phyloP scores from a whole-genome alignment of 169 alveolate genomes.

The Plasmodium vinckei region DNA sequence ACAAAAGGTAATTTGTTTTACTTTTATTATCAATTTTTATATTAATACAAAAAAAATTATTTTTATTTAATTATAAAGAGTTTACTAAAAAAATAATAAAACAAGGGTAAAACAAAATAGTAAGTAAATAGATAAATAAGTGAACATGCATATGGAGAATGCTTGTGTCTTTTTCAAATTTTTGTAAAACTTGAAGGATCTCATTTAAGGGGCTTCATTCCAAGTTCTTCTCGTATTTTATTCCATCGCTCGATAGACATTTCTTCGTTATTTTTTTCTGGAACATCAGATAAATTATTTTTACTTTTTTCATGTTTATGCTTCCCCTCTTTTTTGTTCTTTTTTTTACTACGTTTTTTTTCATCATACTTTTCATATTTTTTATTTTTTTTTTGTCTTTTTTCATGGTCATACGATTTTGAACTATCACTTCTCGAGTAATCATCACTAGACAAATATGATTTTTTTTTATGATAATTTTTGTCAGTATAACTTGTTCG shows the following conservation, averaged over 20 bases:
- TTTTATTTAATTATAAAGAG: too few species aligned
- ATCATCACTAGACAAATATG: neutral
- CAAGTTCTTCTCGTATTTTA: constrained; percentile 81
- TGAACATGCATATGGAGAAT: too few species aligned
- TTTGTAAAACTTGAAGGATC: too few species aligned
- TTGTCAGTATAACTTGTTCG: neutral
- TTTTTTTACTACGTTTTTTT: neutral
- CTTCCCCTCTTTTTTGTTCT: neutral
- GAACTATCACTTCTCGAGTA: neutral
- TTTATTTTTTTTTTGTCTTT: constrained; percentile 2
- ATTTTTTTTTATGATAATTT: neutral
- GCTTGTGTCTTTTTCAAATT: too few species aligned
- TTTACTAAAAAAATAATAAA: too few species aligned
- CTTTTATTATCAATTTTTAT: too few species aligned
- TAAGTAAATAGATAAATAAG: neutral
- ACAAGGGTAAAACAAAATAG: neutral
- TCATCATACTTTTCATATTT: too few species aligned
- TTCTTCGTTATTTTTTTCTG: constrained; percentile 74
- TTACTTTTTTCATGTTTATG: neutral
- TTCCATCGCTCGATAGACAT: constrained; percentile 86
- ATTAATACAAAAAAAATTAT: too few species aligned
- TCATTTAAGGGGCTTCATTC: constrained; percentile 86
- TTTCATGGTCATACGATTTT: neutral
- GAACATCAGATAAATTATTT: neutral
- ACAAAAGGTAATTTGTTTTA: too few species aligned